A percentile compares a stretch with the other conserved stretches of the same genome.
phyloP scores from a whole-genome alignment of 371 early-diverging fungal species.

The Rhizopus delemar region DNA sequence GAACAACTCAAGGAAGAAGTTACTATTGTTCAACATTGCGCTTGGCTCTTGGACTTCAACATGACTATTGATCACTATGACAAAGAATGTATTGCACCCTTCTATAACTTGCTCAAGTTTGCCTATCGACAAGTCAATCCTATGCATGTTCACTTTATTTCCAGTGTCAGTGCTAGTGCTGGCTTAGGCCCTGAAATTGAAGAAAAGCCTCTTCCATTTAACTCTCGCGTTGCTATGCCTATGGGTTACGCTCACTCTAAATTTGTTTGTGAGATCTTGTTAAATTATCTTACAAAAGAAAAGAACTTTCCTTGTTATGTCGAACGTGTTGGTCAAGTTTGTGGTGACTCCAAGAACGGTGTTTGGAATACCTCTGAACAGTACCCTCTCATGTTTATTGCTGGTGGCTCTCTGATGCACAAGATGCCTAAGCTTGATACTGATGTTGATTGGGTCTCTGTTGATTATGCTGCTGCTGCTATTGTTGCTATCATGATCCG shows the following conservation, averaged over 20 bases:
- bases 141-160: slow-evolving; percentile 41
- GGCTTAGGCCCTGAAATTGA: slow-evolving; percentile 7
- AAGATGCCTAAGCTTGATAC: slow-evolving; percentile 28
- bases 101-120: slow-evolving; percentile 37
- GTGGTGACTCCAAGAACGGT: slow-evolving; percentile 40
- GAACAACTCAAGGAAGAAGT: slow-evolving; percentile 27
- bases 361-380: slow-evolving; percentile 50
- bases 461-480: slow-evolving; percentile 32
- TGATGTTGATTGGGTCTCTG: slow-evolving; percentile 41
- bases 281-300: slow-evolving; percentile 26
- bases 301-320: slow-evolving; percentile 41
- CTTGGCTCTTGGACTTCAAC: slow-evolving; percentile 38
- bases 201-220: slow-evolving; percentile 29
- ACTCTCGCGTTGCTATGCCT: slow-evolving; percentile 35
- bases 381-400: slow-evolving; percentile 41
- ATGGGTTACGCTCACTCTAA: slow-evolving; percentile 51
- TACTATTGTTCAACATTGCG: slow-evolving; percentile 38
- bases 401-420: slow-evolving; percentile 35
- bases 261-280: slow-evolving; percentile 38
- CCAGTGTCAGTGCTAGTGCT: slow-evolving; percentile 34
- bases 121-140: slow-evolving; percentile 31
- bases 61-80: slow-evolving; percentile 38
- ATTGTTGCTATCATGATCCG: slow-evolving; percentile 35
- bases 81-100: slow-evolving; percentile 32
- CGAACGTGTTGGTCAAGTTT: slow-evolving; percentile 49